Conservation (phyloP, 2,329 filamentous ascomycete genomes). For the Aphanoascus verrucosus region DNA sequence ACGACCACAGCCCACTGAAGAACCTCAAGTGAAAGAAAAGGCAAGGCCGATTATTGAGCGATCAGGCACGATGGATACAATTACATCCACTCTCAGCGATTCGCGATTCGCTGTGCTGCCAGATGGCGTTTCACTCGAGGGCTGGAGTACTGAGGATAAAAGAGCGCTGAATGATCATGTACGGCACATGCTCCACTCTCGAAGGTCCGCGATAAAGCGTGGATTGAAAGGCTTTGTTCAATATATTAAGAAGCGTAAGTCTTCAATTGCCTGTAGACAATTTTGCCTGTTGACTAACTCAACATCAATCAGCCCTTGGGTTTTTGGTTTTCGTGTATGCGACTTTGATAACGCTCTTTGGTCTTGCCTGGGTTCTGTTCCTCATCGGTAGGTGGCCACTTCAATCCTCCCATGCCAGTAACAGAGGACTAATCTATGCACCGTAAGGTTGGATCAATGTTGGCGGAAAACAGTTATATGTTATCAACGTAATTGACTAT, state of each 20-base stretch:
- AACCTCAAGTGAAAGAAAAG: slow-evolving; percentile 16
- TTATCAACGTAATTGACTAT: slow-evolving; percentile 60
- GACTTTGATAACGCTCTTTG: slow-evolving; percentile 70
- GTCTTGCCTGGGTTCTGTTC: slow-evolving; percentile 81
- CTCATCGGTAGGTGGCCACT: slow-evolving; percentile 51
- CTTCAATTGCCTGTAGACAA: slow-evolving; percentile 13
- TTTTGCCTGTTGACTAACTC: neutral
- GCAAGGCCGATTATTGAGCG: slow-evolving; percentile 13
- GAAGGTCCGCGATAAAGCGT: slow-evolving; percentile 67
- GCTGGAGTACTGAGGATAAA: slow-evolving; percentile 66
- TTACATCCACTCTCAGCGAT: slow-evolving; percentile 57
- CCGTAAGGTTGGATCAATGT: slow-evolving; percentile 66
- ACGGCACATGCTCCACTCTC: slow-evolving; percentile 75
- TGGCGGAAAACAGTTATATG: slow-evolving; percentile 57
- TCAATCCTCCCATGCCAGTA: neutral
- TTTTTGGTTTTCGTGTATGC: slow-evolving; percentile 79
- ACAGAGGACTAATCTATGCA: neutral
- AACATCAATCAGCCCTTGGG: slow-evolving; percentile 49
- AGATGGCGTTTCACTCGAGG: slow-evolving; percentile 58
- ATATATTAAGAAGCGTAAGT: slow-evolving; percentile 59
- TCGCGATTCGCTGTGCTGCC: slow-evolving; percentile 70
- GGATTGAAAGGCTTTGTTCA: slow-evolving; percentile 68
- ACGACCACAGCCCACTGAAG: slow-evolving; percentile 12
- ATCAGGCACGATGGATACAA: slow-evolving; percentile 52
- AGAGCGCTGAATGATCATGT: slow-evolving; percentile 74